Evolutionary conservation across 1,139 yeast species (phyloP).

Genomic region (Pichia sp.): DNA sequence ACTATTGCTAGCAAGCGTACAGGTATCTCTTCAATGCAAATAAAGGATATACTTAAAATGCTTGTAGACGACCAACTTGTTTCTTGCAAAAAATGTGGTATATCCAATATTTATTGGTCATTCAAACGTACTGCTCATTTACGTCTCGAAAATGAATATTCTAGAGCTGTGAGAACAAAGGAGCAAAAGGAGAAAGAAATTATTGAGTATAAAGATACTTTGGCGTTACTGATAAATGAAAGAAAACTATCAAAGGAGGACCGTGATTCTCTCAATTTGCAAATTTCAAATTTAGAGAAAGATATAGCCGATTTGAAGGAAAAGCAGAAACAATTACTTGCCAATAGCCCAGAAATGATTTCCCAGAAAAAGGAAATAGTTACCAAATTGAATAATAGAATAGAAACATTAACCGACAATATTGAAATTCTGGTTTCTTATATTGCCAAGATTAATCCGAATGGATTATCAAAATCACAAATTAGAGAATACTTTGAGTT

Average conservation of each 20-base stretch:
- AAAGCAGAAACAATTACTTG: neutral
- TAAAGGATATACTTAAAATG: constrained; percentile 40
- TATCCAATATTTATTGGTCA: constrained; percentile 47
- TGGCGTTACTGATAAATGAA: no score
- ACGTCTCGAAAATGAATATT: constrained; percentile 19
- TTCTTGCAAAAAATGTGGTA: constrained; percentile 47
- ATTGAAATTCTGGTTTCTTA: constrained; percentile 15
- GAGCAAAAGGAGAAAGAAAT: constrained; percentile 1
- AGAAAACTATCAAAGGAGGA: no score
- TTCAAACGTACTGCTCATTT: constrained; percentile 36
- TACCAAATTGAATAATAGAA: constrained; percentile 5
- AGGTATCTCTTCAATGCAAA: constrained; percentile 43
- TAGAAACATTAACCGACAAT: constrained; percentile 16
- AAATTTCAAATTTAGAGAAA: no score
- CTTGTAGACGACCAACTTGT: constrained; percentile 43
- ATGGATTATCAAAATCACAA: constrained; percentile 3
- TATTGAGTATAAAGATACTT: no score
- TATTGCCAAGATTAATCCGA: constrained; percentile 7
- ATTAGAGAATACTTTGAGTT: constrained; percentile 13
- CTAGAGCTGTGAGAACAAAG: constrained; percentile 16
- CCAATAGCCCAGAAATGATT: constrained; percentile 5
- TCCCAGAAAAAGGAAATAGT: constrained; percentile 1
- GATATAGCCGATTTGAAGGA: no score
- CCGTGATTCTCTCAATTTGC: no score
- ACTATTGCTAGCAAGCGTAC: constrained; percentile 37